These are phyloP conservation scores for Penicillium daleae DNA, from an alignment of 495 filamentous ascomycete species.

Conservation along the genomic window DNA sequence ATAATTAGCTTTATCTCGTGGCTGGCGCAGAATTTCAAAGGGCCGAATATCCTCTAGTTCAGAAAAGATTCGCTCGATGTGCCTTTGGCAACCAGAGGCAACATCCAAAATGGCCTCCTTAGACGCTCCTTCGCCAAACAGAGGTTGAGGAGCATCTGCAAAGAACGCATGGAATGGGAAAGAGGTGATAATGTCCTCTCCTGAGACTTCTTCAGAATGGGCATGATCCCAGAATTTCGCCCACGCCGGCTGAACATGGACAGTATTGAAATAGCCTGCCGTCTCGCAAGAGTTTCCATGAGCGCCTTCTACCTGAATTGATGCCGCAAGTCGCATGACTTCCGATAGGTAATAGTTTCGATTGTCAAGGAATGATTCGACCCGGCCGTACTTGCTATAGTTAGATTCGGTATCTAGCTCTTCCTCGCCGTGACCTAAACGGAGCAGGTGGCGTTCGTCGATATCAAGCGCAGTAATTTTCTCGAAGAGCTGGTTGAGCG, in stretches of 20 bases:
- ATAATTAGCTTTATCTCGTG: slow-evolving; percentile 93
- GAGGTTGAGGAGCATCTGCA: slow-evolving; percentile 79
- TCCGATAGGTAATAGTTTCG: slow-evolving; percentile 77
- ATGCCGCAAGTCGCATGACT: slow-evolving; percentile 82
- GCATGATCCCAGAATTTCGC: slow-evolving; percentile 73
- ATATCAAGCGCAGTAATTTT: slow-evolving; percentile 96
- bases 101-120: slow-evolving; percentile 76
- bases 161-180: slow-evolving; percentile 95
- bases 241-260: slow-evolving; percentile 90
- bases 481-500: slow-evolving; percentile 97
- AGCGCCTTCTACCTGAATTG: slow-evolving; percentile 82
- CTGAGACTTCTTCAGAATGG: slow-evolving; percentile 53
- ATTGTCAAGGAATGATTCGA: slow-evolving; percentile 94
- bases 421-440: slow-evolving; percentile 93
- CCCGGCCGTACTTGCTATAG: slow-evolving; percentile 93
- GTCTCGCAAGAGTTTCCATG: slow-evolving; percentile 97
- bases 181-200: slow-evolving; percentile 64
- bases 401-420: slow-evolving; percentile 83
- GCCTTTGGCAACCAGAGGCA: slow-evolving; percentile 83
- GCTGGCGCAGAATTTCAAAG: slow-evolving; percentile 88
- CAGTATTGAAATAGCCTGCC: slow-evolving; percentile 91
- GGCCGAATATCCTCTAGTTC: slow-evolving; percentile 93
- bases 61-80: slow-evolving; percentile 88
- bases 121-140: slow-evolving; percentile 68
- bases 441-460: slow-evolving; percentile 90